Evolutionary conservation across 257 asterid genomes (phyloP).

Genomic region (Penstemon newberryi): DNA sequence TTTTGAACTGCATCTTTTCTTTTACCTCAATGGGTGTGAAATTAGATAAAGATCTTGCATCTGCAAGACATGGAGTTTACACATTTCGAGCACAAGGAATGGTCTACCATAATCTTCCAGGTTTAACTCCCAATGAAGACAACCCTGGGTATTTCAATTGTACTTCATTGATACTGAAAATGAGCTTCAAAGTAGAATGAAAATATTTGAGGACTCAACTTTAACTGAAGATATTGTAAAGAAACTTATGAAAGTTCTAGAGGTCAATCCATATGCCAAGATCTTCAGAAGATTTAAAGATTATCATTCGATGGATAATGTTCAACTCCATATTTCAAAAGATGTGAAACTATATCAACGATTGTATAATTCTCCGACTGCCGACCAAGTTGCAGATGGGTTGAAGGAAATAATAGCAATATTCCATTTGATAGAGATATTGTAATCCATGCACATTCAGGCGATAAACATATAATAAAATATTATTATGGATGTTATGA

Average conservation of each 20-base stretch:
- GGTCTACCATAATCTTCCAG: not conserved
- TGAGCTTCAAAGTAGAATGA: not conserved
- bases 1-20: not conserved
- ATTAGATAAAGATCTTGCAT: not conserved
- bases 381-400: not conserved
- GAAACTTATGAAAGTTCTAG: not conserved
- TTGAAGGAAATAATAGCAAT: not conserved
- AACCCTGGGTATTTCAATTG: not conserved
- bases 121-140: not conserved
- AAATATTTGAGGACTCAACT: not conserved
- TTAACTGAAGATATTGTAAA: not conserved
- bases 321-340: not conserved
- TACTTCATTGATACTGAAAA: not conserved
- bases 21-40: not conserved
- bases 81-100: not conserved
- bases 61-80: not conserved
- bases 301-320: not conserved
- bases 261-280: not conserved
- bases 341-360: not conserved
- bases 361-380: not conserved
- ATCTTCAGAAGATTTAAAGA: not conserved
- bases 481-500: not conserved
- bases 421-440: not conserved
- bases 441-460: not conserved
- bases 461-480: not conserved